phyloP scores from a whole-genome alignment of 805 yeast species.

The Hanseniaspora thailandica region DNA sequence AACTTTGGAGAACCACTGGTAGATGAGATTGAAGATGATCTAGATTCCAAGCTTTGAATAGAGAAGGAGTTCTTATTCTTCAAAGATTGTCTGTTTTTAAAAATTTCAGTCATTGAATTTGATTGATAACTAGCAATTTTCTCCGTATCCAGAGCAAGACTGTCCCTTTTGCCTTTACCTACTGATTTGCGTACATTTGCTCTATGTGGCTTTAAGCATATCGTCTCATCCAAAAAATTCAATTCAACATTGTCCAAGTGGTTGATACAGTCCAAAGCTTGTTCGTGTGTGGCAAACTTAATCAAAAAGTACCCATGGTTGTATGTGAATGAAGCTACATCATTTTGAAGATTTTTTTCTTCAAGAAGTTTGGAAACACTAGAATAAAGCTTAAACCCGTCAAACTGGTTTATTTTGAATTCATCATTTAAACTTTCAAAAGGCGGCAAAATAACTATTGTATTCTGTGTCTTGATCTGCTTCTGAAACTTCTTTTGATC shows the following conservation, averaged over 20 bases:
- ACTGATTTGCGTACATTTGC: neutral
- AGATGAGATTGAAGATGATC: neutral
- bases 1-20: neutral
- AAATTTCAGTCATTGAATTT: neutral
- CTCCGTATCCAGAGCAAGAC: neutral
- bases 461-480: neutral
- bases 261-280: neutral
- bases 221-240: neutral
- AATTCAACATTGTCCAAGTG: neutral
- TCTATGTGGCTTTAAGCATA: neutral
- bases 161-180: neutral
- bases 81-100: neutral
- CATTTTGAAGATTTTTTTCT: neutral
- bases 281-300: neutral
- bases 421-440: neutral
- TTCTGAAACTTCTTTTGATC: neutral
- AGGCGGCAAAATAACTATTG: neutral
- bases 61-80: neutral
- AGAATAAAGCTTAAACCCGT: neutral
- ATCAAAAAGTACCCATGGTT: neutral
- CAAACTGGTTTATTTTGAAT: neutral
- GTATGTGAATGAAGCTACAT: neutral
- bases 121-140: neutral
- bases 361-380: neutral
- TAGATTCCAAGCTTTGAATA: neutral